Evolutionary conservation across 495 filamentous ascomycete genomes (phyloP).

Genomic region (Pseudoneurospora amorphoporcata): DNA sequence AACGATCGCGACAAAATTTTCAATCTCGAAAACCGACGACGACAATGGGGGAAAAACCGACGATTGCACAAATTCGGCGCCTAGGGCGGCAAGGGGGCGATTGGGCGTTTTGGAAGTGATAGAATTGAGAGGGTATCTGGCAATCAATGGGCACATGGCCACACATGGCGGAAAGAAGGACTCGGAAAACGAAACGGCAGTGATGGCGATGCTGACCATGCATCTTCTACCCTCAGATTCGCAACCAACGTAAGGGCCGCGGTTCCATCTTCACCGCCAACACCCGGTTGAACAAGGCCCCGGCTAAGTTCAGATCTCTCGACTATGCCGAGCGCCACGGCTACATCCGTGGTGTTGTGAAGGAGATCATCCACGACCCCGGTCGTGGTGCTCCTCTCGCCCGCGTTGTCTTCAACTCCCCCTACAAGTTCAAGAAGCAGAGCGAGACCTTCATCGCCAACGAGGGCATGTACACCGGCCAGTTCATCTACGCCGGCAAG

Average conservation of each 20-base stretch:
- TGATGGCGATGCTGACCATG: conserved; percentile 15
- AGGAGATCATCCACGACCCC: conserved; percentile 98
- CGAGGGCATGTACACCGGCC: conserved; percentile 99
- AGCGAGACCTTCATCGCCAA: conserved; percentile 99
- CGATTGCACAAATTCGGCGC: conserved; percentile 3
- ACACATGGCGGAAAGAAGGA: not conserved
- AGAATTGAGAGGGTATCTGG: not conserved
- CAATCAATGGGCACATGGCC: not conserved
- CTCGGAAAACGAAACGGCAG: not conserved
- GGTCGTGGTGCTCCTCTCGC: conserved; percentile 96
- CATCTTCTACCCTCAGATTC: conserved; percentile 47
- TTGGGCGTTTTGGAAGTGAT: not conserved
- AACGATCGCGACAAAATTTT: conserved; percentile 7
- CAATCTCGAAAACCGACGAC: conserved; percentile 2
- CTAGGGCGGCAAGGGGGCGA: conserved; percentile 11
- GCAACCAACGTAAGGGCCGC: conserved; percentile 96
- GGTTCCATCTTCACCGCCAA: conserved; percentile 87
- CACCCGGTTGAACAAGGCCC: conserved; percentile 83
- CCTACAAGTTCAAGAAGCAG: conserved; percentile 77
- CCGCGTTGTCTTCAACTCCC: conserved; percentile 89
- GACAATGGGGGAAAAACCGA: not conserved
- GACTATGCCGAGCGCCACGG: conserved; percentile 95
- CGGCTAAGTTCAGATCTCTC: conserved; percentile 81
- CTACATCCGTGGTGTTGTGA: conserved; percentile 92
- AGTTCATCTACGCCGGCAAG: conserved; percentile 99